Percentiles rank a stretch among this genome's conserved stretches.
Conservation (phyloP, 2,329 filamentous ascomycete genomes). For the Chaetomium sp. region DNA sequence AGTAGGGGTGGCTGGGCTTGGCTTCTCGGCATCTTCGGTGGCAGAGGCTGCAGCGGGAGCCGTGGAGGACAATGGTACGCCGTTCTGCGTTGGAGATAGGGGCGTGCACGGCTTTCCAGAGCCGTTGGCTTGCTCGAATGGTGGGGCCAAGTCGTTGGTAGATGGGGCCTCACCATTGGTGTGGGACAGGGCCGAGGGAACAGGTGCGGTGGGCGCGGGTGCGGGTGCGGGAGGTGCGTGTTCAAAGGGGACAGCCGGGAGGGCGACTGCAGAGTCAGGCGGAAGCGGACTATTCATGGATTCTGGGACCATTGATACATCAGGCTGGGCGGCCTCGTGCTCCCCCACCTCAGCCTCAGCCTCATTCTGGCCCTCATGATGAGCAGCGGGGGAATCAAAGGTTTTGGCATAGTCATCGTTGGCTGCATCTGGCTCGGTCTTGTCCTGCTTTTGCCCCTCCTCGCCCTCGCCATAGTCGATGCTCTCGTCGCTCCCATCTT, state of each 20-base stretch:
- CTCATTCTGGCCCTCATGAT: conserved; percentile 28
- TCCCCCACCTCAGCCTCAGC: conserved; percentile 13
- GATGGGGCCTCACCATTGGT: conserved; percentile 11
- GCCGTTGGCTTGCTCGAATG: conserved; percentile 10
- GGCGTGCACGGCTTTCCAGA: conserved; percentile 5
- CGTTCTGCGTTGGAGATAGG: conserved; percentile 9
- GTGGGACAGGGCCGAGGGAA: conserved; percentile 9
- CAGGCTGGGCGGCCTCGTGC: conserved; percentile 26
- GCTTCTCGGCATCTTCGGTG: conserved; percentile 7
- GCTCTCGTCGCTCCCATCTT: conserved; percentile 38
- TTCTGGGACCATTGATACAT: conserved; percentile 42
- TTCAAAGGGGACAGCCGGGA: conserved; percentile 23
- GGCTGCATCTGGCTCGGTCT: conserved; percentile 26
- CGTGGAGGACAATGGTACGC: conserved; percentile 10
- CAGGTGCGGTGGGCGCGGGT: neutral
- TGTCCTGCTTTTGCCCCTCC: conserved; percentile 25
- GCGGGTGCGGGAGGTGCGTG: conserved; percentile 9
- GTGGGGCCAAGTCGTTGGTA: conserved; percentile 1
- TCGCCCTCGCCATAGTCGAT: conserved; percentile 41
- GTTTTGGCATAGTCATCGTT: conserved; percentile 47
- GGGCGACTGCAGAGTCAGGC: conserved; percentile 28
- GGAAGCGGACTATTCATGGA: conserved; percentile 37
- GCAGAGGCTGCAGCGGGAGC: conserved; percentile 8
- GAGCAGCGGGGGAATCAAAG: conserved; percentile 41
- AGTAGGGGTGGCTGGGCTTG: conserved; percentile 9